Base-by-base conservation (phyloP, 177 flowering plant genomes). In the Vitis hybrid region DNA sequence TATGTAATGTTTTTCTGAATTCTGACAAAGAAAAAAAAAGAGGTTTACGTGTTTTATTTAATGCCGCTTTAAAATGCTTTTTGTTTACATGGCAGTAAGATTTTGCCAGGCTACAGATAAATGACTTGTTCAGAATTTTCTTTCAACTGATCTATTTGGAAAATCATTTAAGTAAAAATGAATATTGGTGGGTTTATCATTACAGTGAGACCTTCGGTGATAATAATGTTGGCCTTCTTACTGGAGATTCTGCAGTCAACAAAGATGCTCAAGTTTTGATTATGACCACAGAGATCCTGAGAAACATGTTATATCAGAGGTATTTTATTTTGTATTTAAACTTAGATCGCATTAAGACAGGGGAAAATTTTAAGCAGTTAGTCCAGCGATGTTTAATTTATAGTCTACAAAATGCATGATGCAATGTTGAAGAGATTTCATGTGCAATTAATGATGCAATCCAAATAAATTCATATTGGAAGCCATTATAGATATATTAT, bases 251-350 rank as follows among this genome's bases (percentile, higher is more conserved):
- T 72, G 93, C 92, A 5, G 76, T 95, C 60, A 93, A 95, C 74
- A 91, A 80, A 76, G 99, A 95, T 69, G 98, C 98, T 61, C 96
- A 77, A 68, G 77, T 95, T 74, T 72, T 93, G 70, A 90, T 95
- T 60, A 93, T 95, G 99, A 95, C 99, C 3, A 93, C 99, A 3
- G 99, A 93, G 79, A 93, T 95, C 77, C 77, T 93, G 77, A 87
- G 99, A 62, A 95, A 95, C 74, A 95, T 95, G 99, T 62, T 95
- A 67, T 95, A 95, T 74, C 95, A 87, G 71, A 91, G 97, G 99
- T 92, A 76, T 51, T 12, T 3, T 70, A 26, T 53, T 67, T 29
- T 11, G 55, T 31, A 33, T 13, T 52, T 51, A 11, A 48, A 16
- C 49, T 26, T 3, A 9, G 29, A 60, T 18, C 1, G 18, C 5